phyloP scores from a whole-genome alignment of 2,329 filamentous ascomycete genomes.

The Cercospora canescens region DNA sequence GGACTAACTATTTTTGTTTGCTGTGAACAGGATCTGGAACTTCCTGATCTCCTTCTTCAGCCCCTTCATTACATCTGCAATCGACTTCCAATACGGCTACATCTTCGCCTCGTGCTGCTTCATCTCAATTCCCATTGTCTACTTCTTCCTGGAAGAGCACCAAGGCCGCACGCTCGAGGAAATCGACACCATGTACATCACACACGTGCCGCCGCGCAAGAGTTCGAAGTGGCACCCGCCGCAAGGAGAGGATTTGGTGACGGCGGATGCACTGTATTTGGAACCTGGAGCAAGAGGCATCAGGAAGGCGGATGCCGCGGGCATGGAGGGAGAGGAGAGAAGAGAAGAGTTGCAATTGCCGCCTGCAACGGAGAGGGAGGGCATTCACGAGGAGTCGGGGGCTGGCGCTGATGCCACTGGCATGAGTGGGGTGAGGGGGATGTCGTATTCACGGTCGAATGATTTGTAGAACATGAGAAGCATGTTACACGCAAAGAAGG shows the following conservation, averaged over 20 bases:
- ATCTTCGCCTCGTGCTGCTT: constrained; percentile 74
- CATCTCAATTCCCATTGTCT: constrained; percentile 64
- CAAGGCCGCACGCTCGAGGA: constrained; percentile 75
- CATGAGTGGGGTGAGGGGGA: constrained; percentile 27
- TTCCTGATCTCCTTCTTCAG: constrained; percentile 64
- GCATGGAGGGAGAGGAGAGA: constrained; percentile 31
- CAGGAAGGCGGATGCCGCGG: constrained; percentile 34
- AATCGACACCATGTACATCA: constrained; percentile 76
- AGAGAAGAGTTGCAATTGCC: constrained; percentile 30
- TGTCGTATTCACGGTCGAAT: constrained; percentile 22
- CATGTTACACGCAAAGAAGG: neutral
- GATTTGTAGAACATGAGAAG: neutral
- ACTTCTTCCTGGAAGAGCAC: constrained; percentile 75
- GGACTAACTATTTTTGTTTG: neutral
- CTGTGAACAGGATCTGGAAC: constrained; percentile 25
- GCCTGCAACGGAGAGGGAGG: constrained; percentile 26
- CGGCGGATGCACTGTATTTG: constrained; percentile 33
- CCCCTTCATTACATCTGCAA: constrained; percentile 71
- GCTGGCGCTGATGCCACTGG: constrained; percentile 28
- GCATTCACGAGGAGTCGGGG: constrained; percentile 33
- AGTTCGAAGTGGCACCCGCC: constrained; percentile 36
- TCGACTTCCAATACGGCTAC: constrained; percentile 73
- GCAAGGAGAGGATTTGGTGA: constrained; percentile 33
- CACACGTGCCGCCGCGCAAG: constrained; percentile 33
- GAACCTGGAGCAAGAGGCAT: constrained; percentile 35